Evolutionary conservation across 176 grass and related monocot species (phyloP).

Genomic region (Canna indica): DNA sequence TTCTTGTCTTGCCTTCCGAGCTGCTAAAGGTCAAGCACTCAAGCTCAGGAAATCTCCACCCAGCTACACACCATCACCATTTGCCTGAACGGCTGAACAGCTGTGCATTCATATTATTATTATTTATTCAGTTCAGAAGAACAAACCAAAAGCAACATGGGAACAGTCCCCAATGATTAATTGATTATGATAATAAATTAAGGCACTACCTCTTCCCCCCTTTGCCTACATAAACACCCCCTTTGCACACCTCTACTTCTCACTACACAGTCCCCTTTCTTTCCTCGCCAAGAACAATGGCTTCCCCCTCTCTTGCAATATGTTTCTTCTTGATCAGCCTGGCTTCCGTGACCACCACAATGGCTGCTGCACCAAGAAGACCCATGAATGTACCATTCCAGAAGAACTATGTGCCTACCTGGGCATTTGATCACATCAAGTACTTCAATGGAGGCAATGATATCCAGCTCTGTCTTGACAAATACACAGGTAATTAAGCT

Average conservation of each 20-base stretch:
- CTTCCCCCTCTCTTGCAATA: background rate
- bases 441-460: background rate
- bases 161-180: background rate
- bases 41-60: too few species aligned
- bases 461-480: slow-evolving; percentile 3
- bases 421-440: slow-evolving; percentile 12
- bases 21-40: too few species aligned
- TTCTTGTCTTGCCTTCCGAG: too few species aligned
- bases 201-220: background rate
- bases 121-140: background rate
- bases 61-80: too few species aligned
- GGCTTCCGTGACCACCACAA: background rate
- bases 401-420: slow-evolving; percentile 13
- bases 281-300: too few species aligned
- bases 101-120: background rate
- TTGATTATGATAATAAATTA: background rate
- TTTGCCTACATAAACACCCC: background rate
- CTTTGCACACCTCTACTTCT: background rate
- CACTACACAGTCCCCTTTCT: background rate
- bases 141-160: background rate
- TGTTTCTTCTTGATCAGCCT: background rate
- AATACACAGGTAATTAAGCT: background rate
- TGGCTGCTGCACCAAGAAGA: background rate
- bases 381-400: slow-evolving; percentile 8
- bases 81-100: background rate